Conservation (phyloP, 768 basidiomycete species). For the Naganishia randhawae region DNA sequence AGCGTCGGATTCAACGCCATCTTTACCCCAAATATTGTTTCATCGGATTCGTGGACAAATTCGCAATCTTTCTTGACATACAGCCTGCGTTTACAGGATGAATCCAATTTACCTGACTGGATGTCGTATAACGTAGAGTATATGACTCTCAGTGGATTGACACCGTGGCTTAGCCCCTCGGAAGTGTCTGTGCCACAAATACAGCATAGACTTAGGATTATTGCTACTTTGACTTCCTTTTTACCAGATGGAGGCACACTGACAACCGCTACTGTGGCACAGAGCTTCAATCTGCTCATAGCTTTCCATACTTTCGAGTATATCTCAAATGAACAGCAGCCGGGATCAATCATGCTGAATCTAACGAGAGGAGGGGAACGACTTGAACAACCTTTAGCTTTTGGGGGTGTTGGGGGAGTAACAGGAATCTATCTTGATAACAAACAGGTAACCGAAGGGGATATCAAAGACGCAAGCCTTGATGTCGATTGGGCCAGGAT, state of each 20-base stretch:
- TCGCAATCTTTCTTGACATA: conserved; percentile 51
- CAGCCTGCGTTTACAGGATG: conserved; percentile 62
- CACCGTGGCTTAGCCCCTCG: not conserved
- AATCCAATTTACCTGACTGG: conserved; percentile 72
- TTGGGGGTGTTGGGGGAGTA: not conserved
- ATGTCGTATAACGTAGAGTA: conserved; percentile 60
- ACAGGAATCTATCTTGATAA: not conserved
- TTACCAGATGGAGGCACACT: too few relatives aligned
- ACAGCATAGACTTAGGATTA: not conserved
- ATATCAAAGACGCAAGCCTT: not conserved
- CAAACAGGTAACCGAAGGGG: not conserved
- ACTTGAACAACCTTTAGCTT: not conserved
- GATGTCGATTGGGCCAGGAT: not conserved
- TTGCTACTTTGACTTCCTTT: not conserved
- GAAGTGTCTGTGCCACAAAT: not conserved
- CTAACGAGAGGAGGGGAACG: not conserved
- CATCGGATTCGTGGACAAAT: too few relatives aligned
- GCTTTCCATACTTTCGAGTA: not conserved
- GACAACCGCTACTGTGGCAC: not conserved
- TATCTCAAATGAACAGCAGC: not conserved
- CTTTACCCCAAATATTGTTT: conserved; percentile 55
- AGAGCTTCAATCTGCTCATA: conserved; percentile 1
- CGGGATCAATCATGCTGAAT: not conserved
- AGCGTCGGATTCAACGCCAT: conserved; percentile 73
- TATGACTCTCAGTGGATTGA: conserved; percentile 15